Percentiles rank a stretch among this genome's conserved stretches.
phyloP scores from a whole-genome alignment of 2,329 filamentous ascomycete genomes.

The Fusarium pseudograminearum region DNA sequence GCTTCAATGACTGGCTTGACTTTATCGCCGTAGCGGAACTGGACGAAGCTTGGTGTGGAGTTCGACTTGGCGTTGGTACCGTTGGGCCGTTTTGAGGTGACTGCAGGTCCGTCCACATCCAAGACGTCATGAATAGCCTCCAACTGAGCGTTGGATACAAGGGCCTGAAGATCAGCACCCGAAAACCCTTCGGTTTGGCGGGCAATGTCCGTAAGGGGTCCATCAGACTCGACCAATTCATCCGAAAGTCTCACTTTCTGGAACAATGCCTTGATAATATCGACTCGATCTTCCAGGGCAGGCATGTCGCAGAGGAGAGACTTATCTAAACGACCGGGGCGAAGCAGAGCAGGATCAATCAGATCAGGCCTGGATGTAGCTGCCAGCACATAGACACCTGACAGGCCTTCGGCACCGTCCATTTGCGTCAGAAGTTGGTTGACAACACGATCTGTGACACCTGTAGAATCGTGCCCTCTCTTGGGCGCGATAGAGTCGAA shows the following conservation, averaged over 20 bases:
- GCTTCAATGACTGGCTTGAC: constrained; percentile 58
- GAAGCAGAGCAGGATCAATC: constrained; percentile 91
- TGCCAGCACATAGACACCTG: constrained; percentile 94
- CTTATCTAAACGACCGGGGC: constrained; percentile 94
- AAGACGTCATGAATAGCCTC: constrained; percentile 97
- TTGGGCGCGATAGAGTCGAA: constrained; percentile 99
- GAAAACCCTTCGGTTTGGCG: constrained; percentile 87
- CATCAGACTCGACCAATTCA: constrained; percentile 69
- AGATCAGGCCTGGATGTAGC: constrained; percentile 93
- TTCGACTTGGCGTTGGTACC: constrained; percentile 49
- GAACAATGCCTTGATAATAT: constrained; percentile 88
- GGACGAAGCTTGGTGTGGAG: constrained; percentile 72
- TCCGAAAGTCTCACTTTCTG: constrained; percentile 80
- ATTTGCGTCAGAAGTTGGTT: constrained; percentile 99
- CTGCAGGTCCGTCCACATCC: constrained; percentile 64
- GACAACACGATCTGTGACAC: constrained; percentile 98
- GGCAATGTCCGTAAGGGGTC: constrained; percentile 78
- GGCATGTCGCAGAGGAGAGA: constrained; percentile 93
- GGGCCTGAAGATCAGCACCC: constrained; percentile 92
- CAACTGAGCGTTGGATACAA: constrained; percentile 95
- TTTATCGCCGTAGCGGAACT: constrained; percentile 83
- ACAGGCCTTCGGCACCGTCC: constrained; percentile 96
- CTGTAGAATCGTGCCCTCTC: constrained; percentile 94
- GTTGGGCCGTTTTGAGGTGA: constrained; percentile 51
- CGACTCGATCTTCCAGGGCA: constrained; percentile 79